phyloP scores from a whole-genome alignment of 768 basidiomycete species.

The Hypholoma sublateritium region DNA sequence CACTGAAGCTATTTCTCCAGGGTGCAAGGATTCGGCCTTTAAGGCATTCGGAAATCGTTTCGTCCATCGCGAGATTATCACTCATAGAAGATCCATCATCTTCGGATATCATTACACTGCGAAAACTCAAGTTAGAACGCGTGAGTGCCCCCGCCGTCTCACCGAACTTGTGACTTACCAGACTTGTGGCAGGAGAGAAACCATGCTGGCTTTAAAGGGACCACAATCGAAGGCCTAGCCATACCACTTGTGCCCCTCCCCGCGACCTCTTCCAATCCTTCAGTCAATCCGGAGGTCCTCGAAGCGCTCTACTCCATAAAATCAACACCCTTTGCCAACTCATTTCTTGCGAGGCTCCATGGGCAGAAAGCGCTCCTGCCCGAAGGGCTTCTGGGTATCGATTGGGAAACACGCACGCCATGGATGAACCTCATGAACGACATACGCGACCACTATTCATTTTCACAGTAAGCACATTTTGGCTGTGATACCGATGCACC shows the following conservation, averaged over 20 bases:
- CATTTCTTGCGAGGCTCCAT: slow-evolving; percentile 65
- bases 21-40: slow-evolving; percentile 11
- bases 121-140: slow-evolving; percentile 47
- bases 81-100: slow-evolving; percentile 19
- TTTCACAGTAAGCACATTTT: slow-evolving; percentile 53
- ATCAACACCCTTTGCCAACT: slow-evolving; percentile 64
- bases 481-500: slow-evolving; percentile 1
- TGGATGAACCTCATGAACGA: slow-evolving; percentile 81
- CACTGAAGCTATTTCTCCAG: background rate
- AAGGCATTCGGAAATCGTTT: slow-evolving; percentile 17
- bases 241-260: slow-evolving; percentile 35
- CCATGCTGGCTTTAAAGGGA: slow-evolving; percentile 24
- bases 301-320: slow-evolving; percentile 54
- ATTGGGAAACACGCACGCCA: slow-evolving; percentile 70
- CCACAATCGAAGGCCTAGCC: slow-evolving; percentile 17
- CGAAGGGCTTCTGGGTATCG: slow-evolving; percentile 50
- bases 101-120: slow-evolving; percentile 33
- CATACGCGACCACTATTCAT: slow-evolving; percentile 59
- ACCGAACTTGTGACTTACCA: slow-evolving; percentile 2
- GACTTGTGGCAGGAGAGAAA: slow-evolving; percentile 26
- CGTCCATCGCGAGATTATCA: slow-evolving; percentile 27
- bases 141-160: slow-evolving; percentile 23
- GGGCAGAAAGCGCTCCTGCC: slow-evolving; percentile 36
- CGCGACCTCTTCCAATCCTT: slow-evolving; percentile 21
- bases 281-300: slow-evolving; percentile 36